Percentiles rank a stretch among this genome's conserved stretches.
Evolutionary conservation across 1,139 yeast species (phyloP).

Genomic region (Blastobotrys serpentis): DNA sequence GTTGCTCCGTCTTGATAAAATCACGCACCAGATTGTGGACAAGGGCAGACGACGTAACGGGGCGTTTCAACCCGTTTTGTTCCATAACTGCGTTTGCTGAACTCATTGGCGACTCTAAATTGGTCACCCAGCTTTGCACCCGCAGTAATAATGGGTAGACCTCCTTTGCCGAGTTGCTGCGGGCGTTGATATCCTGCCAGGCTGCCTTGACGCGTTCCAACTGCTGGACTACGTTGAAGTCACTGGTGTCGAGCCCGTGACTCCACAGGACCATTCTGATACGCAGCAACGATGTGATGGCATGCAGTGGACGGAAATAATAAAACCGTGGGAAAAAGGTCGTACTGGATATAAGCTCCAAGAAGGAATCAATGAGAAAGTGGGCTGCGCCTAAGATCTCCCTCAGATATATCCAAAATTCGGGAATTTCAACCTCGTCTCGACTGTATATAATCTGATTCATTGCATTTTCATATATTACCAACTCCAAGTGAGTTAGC

Average conservation of each 20-base stretch:
- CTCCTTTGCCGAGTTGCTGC: constrained; percentile 12
- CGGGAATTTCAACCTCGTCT: neutral
- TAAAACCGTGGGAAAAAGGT: neutral
- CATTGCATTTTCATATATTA: neutral
- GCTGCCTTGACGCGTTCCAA: constrained; percentile 21
- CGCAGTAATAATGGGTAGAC: constrained; percentile 12
- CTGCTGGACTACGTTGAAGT: constrained; percentile 19
- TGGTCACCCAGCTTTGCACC: constrained; percentile 17
- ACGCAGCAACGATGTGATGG: neutral
- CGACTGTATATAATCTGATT: neutral
- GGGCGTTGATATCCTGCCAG: constrained; percentile 16
- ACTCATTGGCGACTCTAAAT: neutral
- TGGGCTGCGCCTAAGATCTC: neutral
- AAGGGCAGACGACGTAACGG: neutral
- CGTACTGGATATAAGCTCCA: neutral
- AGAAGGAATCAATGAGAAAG: neutral
- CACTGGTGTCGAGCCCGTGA: constrained; percentile 1
- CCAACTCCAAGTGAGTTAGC: neutral
- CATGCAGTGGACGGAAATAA: constrained; percentile 2
- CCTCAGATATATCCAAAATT: neutral
- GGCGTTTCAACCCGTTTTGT: neutral
- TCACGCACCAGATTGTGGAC: constrained; percentile 1
- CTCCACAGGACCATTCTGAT: neutral
- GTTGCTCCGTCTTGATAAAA: neutral
- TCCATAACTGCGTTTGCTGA: neutral